Percentiles rank a stretch among this genome's conserved stretches.
These are phyloP conservation scores for Mycena vulgaris DNA, from an alignment of 768 basidiomycete species.

Conservation along the genomic window DNA sequence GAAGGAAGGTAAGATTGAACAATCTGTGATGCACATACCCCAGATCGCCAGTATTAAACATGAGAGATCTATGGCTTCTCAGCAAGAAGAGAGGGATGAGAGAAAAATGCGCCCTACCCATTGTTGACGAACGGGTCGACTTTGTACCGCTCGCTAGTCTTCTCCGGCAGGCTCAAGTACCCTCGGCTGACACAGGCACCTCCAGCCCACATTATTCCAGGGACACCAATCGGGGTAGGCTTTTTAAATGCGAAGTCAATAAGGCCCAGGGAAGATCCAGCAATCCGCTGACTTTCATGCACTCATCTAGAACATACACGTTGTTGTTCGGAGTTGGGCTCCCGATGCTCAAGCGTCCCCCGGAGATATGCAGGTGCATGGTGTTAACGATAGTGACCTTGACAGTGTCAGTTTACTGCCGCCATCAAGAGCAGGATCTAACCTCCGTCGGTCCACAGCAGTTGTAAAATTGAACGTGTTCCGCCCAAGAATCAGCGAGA, in stretches of 20 bases:
- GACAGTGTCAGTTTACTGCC: neutral
- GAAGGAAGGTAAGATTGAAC: neutral
- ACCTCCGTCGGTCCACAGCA: conserved; percentile 73
- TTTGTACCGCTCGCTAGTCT: conserved; percentile 66
- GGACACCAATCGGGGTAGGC: conserved; percentile 50
- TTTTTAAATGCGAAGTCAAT: conserved; percentile 40
- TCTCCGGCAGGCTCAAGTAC: conserved; percentile 70
- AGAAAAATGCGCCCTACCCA: conserved; percentile 52
- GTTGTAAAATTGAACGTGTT: conserved; percentile 62
- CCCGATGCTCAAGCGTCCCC: conserved; percentile 63
- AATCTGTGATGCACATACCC: conserved; percentile 48
- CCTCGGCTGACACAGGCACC: conserved; percentile 71
- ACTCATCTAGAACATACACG: conserved; percentile 51
- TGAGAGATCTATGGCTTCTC: conserved; percentile 50
- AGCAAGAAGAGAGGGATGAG: conserved; percentile 3
- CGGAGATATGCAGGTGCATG: conserved; percentile 61
- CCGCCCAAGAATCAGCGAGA: conserved; percentile 63
- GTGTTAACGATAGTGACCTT: conserved; percentile 74
- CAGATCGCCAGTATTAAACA: conserved; percentile 79
- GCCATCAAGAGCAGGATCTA: neutral
- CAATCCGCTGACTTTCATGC: conserved; percentile 27
- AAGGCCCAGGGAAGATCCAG: conserved; percentile 48
- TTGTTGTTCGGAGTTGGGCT: conserved; percentile 69
- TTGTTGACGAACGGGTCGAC: conserved; percentile 66
- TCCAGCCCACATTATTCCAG: conserved; percentile 75